Conservation (phyloP, 371 early-diverging fungal genomes). For the Circinella minor region DNA sequence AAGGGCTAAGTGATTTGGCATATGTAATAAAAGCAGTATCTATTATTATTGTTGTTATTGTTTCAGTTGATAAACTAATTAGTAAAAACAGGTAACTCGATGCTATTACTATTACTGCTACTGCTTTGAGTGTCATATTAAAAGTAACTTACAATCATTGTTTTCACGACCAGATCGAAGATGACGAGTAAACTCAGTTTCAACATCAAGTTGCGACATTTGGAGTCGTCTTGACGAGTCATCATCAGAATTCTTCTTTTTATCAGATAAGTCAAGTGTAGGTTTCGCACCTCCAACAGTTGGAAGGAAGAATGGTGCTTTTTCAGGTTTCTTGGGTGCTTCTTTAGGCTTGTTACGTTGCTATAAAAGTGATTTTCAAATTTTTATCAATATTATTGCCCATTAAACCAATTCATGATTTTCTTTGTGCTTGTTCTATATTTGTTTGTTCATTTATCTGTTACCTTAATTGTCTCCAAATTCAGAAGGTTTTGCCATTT, state of each 20-base stretch:
- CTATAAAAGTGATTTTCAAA: slow-evolving; percentile 25
- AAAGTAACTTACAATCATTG: slow-evolving; percentile 53
- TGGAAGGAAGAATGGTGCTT: slow-evolving; percentile 93
- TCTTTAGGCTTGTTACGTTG: slow-evolving; percentile 91
- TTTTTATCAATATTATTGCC: no score
- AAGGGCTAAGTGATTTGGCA: slow-evolving; percentile 76
- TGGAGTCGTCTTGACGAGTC: slow-evolving; percentile 40
- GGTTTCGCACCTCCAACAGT: slow-evolving; percentile 75
- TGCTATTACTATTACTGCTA: no score
- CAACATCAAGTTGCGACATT: slow-evolving; percentile 52
- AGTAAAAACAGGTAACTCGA: no score
- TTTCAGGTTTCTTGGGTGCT: slow-evolving; percentile 86
- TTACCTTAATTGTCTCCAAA: slow-evolving; percentile 87
- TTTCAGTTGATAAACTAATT: no score
- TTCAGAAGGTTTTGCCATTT: slow-evolving; percentile 92
- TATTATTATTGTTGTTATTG: not conserved
- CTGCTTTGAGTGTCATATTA: not conserved
- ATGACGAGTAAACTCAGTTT: slow-evolving; percentile 63
- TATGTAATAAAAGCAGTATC: slow-evolving; percentile 61
- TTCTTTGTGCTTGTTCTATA: no score
- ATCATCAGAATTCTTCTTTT: slow-evolving; percentile 23
- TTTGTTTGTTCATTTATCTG: not conserved
- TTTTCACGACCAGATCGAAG: slow-evolving; percentile 58
- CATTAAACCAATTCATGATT: no score
- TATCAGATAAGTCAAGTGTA: slow-evolving; percentile 62